Evolutionary conservation across 768 basidiomycete species (phyloP), one percentile per base, ranked within the genome.

Genomic region (Suillus tomentosus): DNA sequence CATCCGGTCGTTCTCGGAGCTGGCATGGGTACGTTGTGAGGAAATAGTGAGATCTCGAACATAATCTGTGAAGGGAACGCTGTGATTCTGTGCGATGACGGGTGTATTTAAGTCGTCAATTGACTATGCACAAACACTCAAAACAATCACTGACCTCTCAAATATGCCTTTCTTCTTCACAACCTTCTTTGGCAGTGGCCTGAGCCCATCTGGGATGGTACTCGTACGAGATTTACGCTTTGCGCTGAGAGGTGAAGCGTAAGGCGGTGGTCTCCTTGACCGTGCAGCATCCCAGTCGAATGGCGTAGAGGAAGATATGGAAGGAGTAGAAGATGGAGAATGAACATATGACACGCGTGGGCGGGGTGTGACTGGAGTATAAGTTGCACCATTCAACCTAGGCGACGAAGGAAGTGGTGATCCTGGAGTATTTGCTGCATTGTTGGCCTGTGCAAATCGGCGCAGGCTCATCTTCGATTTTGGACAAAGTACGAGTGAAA

Each of bases 271-370:
- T 65, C 81, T 82, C 58, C 84, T 80, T 1, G 85, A 81, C n/a
- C 89, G 81, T 14, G 87, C 93, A 0, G 93, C 92, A 37, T 91
- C 89, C 93, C 93, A 94, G 78, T 95, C 92, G 70, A 95, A 95
- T 1, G 92, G 90, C 10, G 82, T 75, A 8, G 89, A 88, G 1
- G 90, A 88, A 6, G 92, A 91, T 55, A 90, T 80, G 3, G 92
- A 94, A 5, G 90, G 87, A 0, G 89, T 87, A 2, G 83, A 77
- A 42, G 84, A 85, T 4, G 84, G 91, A 11, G 84, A 90, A 48
- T 87, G 80, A 73, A 87, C 75, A 69, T 81, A 69, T 66, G 83
- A 81, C 69, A 88, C 80, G 39, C 85, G 84, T 15, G 77, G 67
- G 73, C 78, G 73, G 72, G 84, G 77, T 3, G 81, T 82, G 17